phyloP scores from a whole-genome alignment of 257 asterid species.

The Thymus mandschuricus region DNA sequence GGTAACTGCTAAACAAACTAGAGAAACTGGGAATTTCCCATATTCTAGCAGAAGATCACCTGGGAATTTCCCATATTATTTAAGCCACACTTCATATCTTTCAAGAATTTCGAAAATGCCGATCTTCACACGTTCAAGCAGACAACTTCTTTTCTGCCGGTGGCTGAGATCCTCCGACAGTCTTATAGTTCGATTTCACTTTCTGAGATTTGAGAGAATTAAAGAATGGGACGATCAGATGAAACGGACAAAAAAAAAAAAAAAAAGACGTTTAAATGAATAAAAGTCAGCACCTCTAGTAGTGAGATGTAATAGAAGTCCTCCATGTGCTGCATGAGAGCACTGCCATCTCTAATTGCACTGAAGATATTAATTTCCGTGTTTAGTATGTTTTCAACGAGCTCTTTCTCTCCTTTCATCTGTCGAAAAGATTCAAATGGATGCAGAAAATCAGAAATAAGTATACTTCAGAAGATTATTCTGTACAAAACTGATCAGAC shows the following conservation, averaged over 20 bases:
- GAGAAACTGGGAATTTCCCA: neutral
- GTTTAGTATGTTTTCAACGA: conserved; percentile 86
- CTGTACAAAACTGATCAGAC: neutral
- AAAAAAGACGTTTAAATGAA: neutral
- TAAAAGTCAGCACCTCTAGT: conserved; percentile 63
- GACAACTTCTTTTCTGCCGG: conserved; percentile 41
- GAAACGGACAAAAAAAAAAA: neutral
- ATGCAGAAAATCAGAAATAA: conserved; percentile 10
- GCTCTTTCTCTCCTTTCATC: conserved; percentile 98
- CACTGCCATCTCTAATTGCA: conserved; percentile 96
- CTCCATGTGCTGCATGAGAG: conserved; percentile 99
- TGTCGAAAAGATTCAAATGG: conserved; percentile 26
- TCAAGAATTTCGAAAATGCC: neutral
- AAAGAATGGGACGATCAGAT: conserved; percentile 6
- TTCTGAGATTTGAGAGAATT: conserved; percentile 42
- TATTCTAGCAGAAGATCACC: conserved; percentile 1
- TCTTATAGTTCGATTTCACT: conserved; percentile 74
- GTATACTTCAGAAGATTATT: neutral
- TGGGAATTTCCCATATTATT: neutral
- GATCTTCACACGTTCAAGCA: conserved; percentile 27
- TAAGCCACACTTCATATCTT: neutral
- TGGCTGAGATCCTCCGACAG: conserved; percentile 46
- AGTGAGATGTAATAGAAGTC: conserved; percentile 87
- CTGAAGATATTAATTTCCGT: conserved; percentile 91
- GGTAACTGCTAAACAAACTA: too few species aligned